Evolutionary conservation across 2,329 filamentous ascomycete species (phyloP), one percentile per base, ranked within the genome.

Genomic region (Aspergillus sp.): DNA sequence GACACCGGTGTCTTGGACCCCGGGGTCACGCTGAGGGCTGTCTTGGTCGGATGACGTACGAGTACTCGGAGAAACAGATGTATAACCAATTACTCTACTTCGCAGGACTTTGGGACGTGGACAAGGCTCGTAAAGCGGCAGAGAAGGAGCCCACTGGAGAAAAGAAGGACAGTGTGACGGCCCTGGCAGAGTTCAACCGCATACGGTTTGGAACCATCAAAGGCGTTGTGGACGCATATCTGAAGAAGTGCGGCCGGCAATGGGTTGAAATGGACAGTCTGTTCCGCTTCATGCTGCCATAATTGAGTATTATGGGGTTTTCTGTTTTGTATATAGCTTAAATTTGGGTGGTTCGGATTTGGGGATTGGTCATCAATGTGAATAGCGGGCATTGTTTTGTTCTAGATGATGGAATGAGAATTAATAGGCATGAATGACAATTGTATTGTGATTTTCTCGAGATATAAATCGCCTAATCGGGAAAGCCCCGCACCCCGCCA

Each of bases 31-130:
- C 90, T 0, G 85, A 88, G 58, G 93, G 92, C 58, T 99, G 95
- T 74, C 80, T 88, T 4, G 95, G 95, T 19, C 87, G 87, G 53
- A 98, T 99, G 93, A 81, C 85, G 21, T 97, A 93, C 74, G 92
- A 96, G 78, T 89, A 91, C 71, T 84, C 85, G 0, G 95, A 98
- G 79, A 94, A 95, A 78, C 89, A 90, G 70, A 84, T 98, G 61
- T 98, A 97, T 80, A 98, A 96, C 76, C 95, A 99, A 78, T 82
- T 99, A 43, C 80, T 98, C 57, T 99, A 97, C 79, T 90, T 93
- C 74, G 85, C 90, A 30, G 85, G 85, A 52, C 78, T 98, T 58
- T 99, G 92, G 82, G 93, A 99, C 76, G 90, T 96, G 3, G 93
- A 98, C 63, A 92, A 91, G 78, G 90, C 90, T 13, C 86, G 86